Base-by-base conservation (phyloP, 805 yeast genomes). In the Candida oleophila region DNA sequence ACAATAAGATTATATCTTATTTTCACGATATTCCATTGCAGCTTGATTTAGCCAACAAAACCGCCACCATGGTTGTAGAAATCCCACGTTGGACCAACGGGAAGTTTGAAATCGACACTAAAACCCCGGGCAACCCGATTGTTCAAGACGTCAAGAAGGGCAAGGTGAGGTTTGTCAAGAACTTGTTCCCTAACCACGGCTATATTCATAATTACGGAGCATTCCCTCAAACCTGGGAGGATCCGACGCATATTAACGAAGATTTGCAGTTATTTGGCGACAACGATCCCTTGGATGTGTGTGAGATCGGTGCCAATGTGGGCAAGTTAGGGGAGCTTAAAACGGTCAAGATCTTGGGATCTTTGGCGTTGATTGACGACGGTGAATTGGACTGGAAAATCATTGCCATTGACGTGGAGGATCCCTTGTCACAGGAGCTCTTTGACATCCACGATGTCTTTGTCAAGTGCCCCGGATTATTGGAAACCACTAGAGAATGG, bases 401-500 rank as follows among this genome's bases (percentile, higher is more conserved):
- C 56, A 85, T 94, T 62, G 97, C 85, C 56, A 85, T 94, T 57
- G 91, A 89, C 59, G 57, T 57, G 7, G 79, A 83, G 56, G 99
- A 94, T 66, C 96, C 96, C 55, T 79, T 91, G 58, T 96, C 97
- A 50, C 64, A 86, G 49, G 85, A 90, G 73, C 74, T 94, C 60
- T 80, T 85, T 65, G 97, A 90, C 68, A 83, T 94, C 57, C 92
- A 87, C 70, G 97, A 94, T 61, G 96, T 94, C 53, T 90, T 81
- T 69, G 81, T 79, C 61, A 84, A 86, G 66, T 83, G 91, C 69
- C 99, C 99, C 49, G 97, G 97, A 46, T 77, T 94, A 49, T 76
- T 94, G 64, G 87, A 96, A 66, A 87, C 96, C 55, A 94, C 98
- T 49, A 85, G 90, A 69, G 96, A 88, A 73, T 94, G 99, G 99